A percentile compares a stretch with the other conserved stretches of the same genome.
Evolutionary conservation across 2,329 filamentous ascomycete species (phyloP).

Genomic region (Claviceps sp.): DNA sequence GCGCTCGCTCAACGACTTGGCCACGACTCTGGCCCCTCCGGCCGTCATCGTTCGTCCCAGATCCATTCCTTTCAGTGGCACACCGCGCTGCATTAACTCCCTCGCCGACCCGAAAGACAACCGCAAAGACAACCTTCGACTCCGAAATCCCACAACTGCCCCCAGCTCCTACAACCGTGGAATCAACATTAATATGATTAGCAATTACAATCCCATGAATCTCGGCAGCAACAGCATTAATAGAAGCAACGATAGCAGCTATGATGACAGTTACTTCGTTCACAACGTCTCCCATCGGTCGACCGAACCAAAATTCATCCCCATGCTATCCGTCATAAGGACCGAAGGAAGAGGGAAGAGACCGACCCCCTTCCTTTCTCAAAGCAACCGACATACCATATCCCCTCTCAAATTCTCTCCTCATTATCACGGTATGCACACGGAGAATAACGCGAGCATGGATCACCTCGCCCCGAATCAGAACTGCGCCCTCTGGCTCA

Average conservation of each 20-base stretch:
- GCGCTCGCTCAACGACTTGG: slow-evolving; percentile 3
- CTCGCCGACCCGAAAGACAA: not conserved
- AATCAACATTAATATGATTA: not conserved
- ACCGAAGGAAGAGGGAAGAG: slow-evolving; percentile 7
- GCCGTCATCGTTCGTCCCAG: slow-evolving; percentile 1
- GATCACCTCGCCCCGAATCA: slow-evolving; percentile 17
- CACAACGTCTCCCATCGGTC: not conserved
- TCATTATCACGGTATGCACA: slow-evolving; percentile 25
- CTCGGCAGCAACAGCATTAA: not conserved
- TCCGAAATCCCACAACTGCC: not conserved
- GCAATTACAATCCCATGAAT: not conserved
- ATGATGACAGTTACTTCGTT: not conserved
- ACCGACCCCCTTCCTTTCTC: slow-evolving; percentile 2
- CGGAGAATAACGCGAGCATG: slow-evolving; percentile 21
- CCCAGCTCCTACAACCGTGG: not conserved
- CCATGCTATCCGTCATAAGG: slow-evolving; percentile 12
- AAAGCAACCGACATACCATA: not conserved
- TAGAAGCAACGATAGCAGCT: not conserved
- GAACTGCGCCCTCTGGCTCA: slow-evolving; percentile 41
- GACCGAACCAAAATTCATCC: slow-evolving; percentile 7
- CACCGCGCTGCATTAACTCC: not conserved
- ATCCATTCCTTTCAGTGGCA: not conserved
- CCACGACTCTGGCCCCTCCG: not conserved
- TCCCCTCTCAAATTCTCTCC: slow-evolving; percentile 15
- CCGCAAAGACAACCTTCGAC: not conserved